Evolutionary conservation across 2,329 filamentous ascomycete genomes (phyloP).

Genomic region (Ambrosiella beaveri): DNA sequence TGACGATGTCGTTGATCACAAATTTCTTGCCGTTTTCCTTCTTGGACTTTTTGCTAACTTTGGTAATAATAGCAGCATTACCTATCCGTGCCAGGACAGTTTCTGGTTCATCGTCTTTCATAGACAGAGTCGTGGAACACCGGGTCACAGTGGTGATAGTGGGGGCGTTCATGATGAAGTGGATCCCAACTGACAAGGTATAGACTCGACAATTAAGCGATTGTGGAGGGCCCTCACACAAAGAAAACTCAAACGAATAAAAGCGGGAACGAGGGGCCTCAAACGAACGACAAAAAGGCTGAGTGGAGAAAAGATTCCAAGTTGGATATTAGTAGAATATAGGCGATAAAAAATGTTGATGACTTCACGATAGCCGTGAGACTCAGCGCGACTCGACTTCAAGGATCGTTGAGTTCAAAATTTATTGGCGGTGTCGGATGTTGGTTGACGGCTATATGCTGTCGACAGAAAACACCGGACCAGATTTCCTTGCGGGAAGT

Average conservation of each 20-base stretch:
- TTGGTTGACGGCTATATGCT: neutral
- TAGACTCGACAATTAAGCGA: slow-evolving; percentile 9
- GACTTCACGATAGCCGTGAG: neutral
- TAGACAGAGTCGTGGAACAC: slow-evolving; percentile 37
- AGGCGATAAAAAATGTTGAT: neutral
- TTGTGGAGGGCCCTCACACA: slow-evolving; percentile 13
- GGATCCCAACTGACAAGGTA: slow-evolving; percentile 3
- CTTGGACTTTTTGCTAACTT: slow-evolving; percentile 1
- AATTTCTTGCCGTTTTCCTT: slow-evolving; percentile 12
- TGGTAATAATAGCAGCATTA: neutral
- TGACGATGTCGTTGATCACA: slow-evolving; percentile 37
- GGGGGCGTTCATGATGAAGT: slow-evolving; percentile 16
- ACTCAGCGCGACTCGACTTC: neutral
- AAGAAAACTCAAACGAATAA: slow-evolving; percentile 12
- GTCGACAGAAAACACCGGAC: neutral
- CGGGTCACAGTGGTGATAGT: slow-evolving; percentile 37
- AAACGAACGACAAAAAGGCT: neutral
- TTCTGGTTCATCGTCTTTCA: slow-evolving; percentile 42
- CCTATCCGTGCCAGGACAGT: neutral
- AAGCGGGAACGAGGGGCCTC: slow-evolving; percentile 7
- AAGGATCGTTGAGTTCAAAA: slow-evolving; percentile 6
- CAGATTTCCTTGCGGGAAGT: neutral
- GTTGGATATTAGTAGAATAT: neutral
- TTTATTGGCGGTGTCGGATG: neutral
- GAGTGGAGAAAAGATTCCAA: neutral